Evolutionary conservation across 2,329 filamentous ascomycete genomes (phyloP).

Genomic region (Lachnellula occidentalis): DNA sequence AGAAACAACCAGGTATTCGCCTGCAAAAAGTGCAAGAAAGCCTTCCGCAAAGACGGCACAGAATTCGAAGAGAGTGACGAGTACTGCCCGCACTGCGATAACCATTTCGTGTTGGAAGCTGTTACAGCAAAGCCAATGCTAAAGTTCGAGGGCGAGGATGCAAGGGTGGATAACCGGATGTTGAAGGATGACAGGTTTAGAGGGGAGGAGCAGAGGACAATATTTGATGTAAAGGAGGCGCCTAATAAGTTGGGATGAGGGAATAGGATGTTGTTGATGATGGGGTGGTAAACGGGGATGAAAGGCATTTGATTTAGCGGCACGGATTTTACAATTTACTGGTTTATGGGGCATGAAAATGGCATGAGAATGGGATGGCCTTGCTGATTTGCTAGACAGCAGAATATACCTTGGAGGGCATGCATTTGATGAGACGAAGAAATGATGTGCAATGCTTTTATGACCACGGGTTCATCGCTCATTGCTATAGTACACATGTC

Average conservation of each 20-base stretch:
- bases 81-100: slow-evolving; percentile 98
- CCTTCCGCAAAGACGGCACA: slow-evolving; percentile 86
- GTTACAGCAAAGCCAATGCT: slow-evolving; percentile 75
- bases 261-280: background rate
- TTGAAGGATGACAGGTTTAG: slow-evolving; percentile 79
- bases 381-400: background rate
- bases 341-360: slow-evolving; percentile 9
- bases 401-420: background rate
- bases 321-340: slow-evolving; percentile 16
- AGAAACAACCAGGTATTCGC: slow-evolving; percentile 57
- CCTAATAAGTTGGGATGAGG: slow-evolving; percentile 69
- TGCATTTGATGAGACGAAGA: background rate
- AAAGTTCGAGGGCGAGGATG: slow-evolving; percentile 87
- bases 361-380: background rate
- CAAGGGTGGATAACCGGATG: slow-evolving; percentile 81
- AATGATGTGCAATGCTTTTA: background rate
- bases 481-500: slow-evolving; percentile 32
- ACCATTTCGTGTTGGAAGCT: slow-evolving; percentile 94
- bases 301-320: slow-evolving; percentile 28
- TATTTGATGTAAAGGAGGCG: slow-evolving; percentile 71
- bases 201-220: slow-evolving; percentile 53
- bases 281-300: background rate
- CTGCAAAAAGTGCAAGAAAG: slow-evolving; percentile 99
- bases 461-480: slow-evolving; percentile 23
- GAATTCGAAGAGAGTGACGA: slow-evolving; percentile 97